Conservation (phyloP, 2,329 filamentous ascomycete genomes). For the Fusarium mundagurra region DNA sequence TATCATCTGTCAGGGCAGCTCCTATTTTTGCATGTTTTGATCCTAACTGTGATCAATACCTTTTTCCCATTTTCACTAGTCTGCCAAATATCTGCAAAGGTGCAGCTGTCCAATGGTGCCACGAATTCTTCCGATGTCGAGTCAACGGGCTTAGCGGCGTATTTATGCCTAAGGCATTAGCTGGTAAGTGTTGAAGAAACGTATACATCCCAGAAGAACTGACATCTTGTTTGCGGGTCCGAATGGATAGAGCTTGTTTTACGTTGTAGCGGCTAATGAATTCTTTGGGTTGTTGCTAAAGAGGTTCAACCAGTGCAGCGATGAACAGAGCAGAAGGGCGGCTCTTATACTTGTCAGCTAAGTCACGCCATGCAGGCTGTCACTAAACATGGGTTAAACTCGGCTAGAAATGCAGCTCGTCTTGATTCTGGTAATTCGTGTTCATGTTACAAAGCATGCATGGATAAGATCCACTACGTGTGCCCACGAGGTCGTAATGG, state of each 20-base stretch:
- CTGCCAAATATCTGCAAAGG: background rate
- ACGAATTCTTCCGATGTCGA: background rate
- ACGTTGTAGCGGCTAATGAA: background rate
- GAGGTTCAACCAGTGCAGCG: background rate
- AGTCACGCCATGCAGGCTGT: background rate
- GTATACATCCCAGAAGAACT: background rate
- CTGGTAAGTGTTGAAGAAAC: background rate
- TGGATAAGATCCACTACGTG: background rate
- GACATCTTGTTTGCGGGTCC: background rate
- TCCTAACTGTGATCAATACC: too few relatives aligned
- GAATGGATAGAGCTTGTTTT: background rate
- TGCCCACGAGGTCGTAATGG: background rate
- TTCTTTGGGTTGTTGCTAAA: background rate
- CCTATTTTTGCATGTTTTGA: too few relatives aligned
- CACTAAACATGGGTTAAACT: too few relatives aligned
- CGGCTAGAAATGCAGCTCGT: rapidly evolving
- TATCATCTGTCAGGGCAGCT: too few relatives aligned
- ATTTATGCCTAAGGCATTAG: background rate
- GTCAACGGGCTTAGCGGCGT: background rate
- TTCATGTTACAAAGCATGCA: background rate
- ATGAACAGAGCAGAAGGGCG: rapidly evolving
- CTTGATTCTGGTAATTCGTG: background rate
- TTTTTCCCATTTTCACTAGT: too few relatives aligned
- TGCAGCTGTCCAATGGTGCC: background rate
- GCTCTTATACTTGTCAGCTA: background rate